Percentiles rank a stretch among this genome's conserved stretches.
These are phyloP conservation scores for Bromus sterilis DNA, from an alignment of 176 grass and related monocot species.

Conservation along the genomic window DNA sequence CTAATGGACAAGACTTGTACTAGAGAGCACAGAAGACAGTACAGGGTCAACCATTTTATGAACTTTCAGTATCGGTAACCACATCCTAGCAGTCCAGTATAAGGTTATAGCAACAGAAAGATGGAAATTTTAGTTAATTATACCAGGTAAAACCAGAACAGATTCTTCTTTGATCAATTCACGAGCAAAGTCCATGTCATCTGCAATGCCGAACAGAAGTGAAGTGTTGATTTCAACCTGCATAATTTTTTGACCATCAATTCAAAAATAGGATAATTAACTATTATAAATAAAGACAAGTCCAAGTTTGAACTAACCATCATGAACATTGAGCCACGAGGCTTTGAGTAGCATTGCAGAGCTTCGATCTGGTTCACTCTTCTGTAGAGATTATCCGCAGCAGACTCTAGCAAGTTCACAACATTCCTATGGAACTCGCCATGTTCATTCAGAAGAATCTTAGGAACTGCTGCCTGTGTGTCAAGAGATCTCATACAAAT, in stretches of 20 bases:
- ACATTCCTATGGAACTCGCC: constrained; percentile 55
- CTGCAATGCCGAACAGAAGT: constrained; percentile 42
- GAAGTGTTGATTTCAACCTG: constrained; percentile 80
- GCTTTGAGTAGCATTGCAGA: constrained; percentile 58
- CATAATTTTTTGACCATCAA: background rate
- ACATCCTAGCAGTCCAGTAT: background rate
- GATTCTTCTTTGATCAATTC: constrained; percentile 96
- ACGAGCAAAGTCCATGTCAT: constrained; percentile 73
- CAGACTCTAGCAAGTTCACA: constrained; percentile 43
- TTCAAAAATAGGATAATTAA: background rate
- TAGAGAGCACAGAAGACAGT: background rate
- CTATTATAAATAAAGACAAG: background rate
- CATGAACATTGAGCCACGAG: constrained; percentile 94
- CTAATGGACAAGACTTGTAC: background rate
- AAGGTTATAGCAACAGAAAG: background rate
- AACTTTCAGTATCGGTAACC: background rate
- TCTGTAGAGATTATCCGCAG: constrained; percentile 45
- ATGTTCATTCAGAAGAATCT: constrained; percentile 54
- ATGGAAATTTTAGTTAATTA: background rate
- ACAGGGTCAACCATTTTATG: background rate
- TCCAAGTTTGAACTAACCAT: constrained; percentile 42
- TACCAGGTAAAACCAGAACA: constrained; percentile 74
- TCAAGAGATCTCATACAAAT: background rate
- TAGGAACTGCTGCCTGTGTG: constrained; percentile 57
- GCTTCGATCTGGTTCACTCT: constrained; percentile 58